phyloP scores from a whole-genome alignment of 257 asterid species.

The Rehmannia glutinosa region DNA sequence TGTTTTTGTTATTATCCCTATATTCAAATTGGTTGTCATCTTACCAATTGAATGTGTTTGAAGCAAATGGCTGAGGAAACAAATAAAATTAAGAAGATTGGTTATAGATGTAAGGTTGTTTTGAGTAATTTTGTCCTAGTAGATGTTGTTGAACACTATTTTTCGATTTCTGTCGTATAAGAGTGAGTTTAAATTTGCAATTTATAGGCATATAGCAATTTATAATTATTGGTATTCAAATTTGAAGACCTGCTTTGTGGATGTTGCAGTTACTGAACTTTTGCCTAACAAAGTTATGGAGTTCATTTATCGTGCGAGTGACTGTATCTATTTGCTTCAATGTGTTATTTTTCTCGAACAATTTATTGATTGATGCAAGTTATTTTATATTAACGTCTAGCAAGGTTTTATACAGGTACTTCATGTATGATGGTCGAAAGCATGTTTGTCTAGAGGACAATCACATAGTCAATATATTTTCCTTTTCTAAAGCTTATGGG shows the following conservation, averaged over 20 bases:
- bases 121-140: not conserved
- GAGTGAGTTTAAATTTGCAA: too few species aligned
- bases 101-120: not conserved
- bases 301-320: too few species aligned
- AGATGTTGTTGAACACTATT: not conserved
- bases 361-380: not conserved
- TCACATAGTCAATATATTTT: constrained; percentile 85
- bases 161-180: too few species aligned
- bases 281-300: too few species aligned
- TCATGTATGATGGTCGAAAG: constrained; percentile 92
- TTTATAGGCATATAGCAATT: too few species aligned
- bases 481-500: constrained; percentile 97
- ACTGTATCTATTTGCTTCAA: too few species aligned
- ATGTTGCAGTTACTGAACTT: too few species aligned
- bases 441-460: constrained; percentile 70
- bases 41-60: not conserved
- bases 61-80: not conserved
- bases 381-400: not conserved
- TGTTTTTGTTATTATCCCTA: too few species aligned
- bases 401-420: constrained; percentile 55
- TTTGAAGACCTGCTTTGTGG: too few species aligned
- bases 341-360: not conserved
- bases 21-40: not conserved
- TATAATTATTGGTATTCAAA: too few species aligned
- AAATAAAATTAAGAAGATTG: not conserved